Evolutionary conservation across 805 yeast genomes (phyloP).

Genomic region (Pichia eremophila): DNA sequence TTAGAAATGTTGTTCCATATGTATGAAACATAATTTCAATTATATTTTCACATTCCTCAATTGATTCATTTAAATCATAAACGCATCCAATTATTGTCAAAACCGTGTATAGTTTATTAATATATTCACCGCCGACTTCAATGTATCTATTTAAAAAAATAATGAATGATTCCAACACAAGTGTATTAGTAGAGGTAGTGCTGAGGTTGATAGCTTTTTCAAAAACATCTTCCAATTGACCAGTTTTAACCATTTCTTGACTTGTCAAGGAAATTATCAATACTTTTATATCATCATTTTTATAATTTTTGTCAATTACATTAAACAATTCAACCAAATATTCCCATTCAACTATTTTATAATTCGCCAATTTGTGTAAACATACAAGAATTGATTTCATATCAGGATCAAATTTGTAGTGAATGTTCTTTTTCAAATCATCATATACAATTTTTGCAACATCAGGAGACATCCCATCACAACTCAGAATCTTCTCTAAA

Average conservation of each 20-base stretch:
- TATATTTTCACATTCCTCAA: conserved; percentile 2
- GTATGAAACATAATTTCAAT: conserved; percentile 9
- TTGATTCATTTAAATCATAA: conserved; percentile 5
- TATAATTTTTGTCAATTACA: not conserved
- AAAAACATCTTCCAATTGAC: not conserved
- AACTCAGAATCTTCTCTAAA: conserved; percentile 44
- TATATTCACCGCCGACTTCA: not conserved
- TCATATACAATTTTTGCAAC: conserved; percentile 48
- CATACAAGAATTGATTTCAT: conserved; percentile 34
- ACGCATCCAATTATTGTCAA: conserved; percentile 10
- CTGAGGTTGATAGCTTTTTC: not conserved
- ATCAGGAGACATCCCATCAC: conserved; percentile 42
- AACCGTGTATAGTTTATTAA: conserved; percentile 2
- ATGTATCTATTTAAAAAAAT: conserved; percentile 2
- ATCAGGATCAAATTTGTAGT: conserved; percentile 27
- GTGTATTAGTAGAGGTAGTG: conserved; percentile 1
- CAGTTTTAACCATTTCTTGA: not conserved
- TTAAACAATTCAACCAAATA: conserved; percentile 10
- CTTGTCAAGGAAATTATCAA: conserved; percentile 11
- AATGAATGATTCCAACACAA: conserved; percentile 2
- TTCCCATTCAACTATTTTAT: conserved; percentile 15
- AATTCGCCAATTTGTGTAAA: conserved; percentile 38
- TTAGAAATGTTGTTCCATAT: conserved; percentile 9
- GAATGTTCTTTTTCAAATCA: conserved; percentile 41
- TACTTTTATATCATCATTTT: conserved; percentile 10